Conservation (phyloP, 306 rosid species). For the Vigna nakashimae region DNA sequence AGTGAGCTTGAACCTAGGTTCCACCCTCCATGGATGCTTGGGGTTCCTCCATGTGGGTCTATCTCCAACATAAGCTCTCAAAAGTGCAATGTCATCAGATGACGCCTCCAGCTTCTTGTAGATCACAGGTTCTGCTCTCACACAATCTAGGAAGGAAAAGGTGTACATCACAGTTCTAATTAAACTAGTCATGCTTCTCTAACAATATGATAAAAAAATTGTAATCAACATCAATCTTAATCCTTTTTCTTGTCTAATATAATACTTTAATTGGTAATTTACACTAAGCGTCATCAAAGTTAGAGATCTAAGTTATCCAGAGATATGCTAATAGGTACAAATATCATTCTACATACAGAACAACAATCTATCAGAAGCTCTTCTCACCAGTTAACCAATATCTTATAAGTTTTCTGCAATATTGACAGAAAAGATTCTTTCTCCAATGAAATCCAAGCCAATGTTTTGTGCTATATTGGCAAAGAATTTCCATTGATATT, state of each 20-base stretch:
- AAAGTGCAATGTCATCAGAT: slow-evolving; percentile 62
- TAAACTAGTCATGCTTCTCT: background rate
- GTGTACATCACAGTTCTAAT: background rate
- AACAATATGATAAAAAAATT: background rate
- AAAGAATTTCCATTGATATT: no score
- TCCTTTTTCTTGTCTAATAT: background rate
- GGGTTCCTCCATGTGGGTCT: slow-evolving; percentile 91
- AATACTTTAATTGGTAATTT: background rate
- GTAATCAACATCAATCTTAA: background rate
- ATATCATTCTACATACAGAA: no score
- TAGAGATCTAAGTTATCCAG: no score
- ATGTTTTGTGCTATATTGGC: no score
- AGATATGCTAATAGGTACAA: no score
- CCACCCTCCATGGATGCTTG: slow-evolving; percentile 81
- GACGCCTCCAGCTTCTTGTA: slow-evolving; percentile 74
- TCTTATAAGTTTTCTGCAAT: background rate
- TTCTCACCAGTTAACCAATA: no score
- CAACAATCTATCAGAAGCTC: no score
- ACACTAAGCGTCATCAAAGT: no score
- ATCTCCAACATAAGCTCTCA: slow-evolving; percentile 87
- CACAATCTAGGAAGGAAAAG: slow-evolving; percentile 66
- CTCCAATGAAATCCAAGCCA: no score
- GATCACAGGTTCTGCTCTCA: slow-evolving; percentile 87
- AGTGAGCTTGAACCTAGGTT: slow-evolving; percentile 74
- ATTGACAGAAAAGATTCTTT: background rate